Conservation (phyloP, 441 rosid genomes). For the Omphalea diandra region DNA sequence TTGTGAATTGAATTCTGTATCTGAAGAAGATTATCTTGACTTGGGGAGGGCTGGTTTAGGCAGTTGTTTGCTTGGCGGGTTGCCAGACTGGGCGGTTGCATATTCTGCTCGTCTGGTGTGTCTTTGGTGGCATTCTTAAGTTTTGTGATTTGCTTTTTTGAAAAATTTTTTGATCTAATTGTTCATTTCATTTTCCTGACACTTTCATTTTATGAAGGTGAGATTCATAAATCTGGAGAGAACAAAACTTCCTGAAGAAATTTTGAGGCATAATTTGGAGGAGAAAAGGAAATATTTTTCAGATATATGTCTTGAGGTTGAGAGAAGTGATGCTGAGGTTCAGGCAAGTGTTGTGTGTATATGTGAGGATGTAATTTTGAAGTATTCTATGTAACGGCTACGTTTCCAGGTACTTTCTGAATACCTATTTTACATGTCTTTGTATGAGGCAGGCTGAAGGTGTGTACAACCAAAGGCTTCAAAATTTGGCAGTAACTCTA, state of each 20-base stretch:
- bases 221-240: constrained; percentile 95
- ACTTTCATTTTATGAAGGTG: constrained; percentile 59
- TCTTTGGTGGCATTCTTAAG: constrained; percentile 18
- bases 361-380: neutral
- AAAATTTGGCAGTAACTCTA: constrained; percentile 95
- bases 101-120: constrained; percentile 95
- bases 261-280: constrained; percentile 88
- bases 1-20: constrained; percentile 75
- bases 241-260: constrained; percentile 94
- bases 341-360: constrained; percentile 54
- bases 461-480: constrained; percentile 99
- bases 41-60: constrained; percentile 98
- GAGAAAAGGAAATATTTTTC: constrained; percentile 85
- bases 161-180: neutral
- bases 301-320: constrained; percentile 77
- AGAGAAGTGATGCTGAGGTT: constrained; percentile 98
- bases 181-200: constrained; percentile 18
- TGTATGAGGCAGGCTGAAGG: constrained; percentile 86
- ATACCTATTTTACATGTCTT: constrained; percentile 22
- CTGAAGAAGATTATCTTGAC: constrained; percentile 96
- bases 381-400: neutral
- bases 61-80: constrained; percentile 96
- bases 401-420: constrained; percentile 18
- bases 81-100: constrained; percentile 95
- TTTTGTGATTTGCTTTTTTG: constrained; percentile 12